Base-by-base conservation (phyloP, 2,329 filamentous ascomycete species). In the Trichoderma simmonsii region DNA sequence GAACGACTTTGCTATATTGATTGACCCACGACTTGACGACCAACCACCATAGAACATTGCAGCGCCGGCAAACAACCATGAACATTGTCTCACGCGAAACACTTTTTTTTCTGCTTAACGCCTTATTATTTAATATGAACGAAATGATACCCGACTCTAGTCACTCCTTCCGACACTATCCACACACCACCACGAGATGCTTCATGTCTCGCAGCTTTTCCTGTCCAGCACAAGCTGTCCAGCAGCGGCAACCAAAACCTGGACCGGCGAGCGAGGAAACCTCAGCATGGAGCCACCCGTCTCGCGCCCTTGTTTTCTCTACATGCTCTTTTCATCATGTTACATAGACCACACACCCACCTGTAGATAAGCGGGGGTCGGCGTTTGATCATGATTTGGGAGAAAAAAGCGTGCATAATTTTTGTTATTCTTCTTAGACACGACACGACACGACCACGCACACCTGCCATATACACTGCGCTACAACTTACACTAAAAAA, bases 11-110 rank as follows among this genome's bases (percentile, higher is more conserved):
- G 39, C 32, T 59, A 36, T 36, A 70, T 73, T 70, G 30, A 54
- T 62, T 62, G 21, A 26, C 59, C 63, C 63, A 73, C 69, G 80
- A 89, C 21, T 82, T 86, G 60, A 64, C 68, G 68, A 70, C 59
- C 59, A 43, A 48, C 66, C 65, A 86, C 86, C 75, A 88, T 89
- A 72, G 71, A 72, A 36, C 71, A 66, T 70, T 65, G 60, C 61
- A 70, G 71, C 71, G 71, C 66, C 66, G 65, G 71, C 71, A 59
- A 56, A 36, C 30, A 59, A 56, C 57, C 43, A 63, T 62, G 67
- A 70, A 60, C 54, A 65, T 66, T 63, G 57, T 71, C 51, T 71
- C 57, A 73, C 56, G 59, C 60, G 15, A 69, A 32, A 26, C 56
- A 62, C 24, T 67, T 70, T 64, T 30, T 61, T 48, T 51, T 63